Evolutionary conservation across 108 stramenopile genomes (phyloP), one percentile per base, ranked within the genome.

Genomic region (Fragilaria crotonensis): DNA sequence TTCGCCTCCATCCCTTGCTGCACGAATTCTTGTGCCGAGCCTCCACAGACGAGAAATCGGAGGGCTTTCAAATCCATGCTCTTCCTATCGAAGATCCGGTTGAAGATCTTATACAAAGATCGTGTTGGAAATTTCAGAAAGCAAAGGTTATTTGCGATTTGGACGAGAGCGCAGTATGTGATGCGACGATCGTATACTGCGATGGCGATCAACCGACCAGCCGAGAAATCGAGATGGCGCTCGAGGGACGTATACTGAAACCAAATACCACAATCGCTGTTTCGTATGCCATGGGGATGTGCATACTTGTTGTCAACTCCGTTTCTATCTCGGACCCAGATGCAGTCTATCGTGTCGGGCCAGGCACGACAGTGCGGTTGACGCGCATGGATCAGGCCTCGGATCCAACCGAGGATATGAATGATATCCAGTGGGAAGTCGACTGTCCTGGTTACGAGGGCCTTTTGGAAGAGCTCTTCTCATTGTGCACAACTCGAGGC

Each of bases 381-480:
- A 11, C 14, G 14, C 7, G 14, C 14, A 14, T 7, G 14, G 14
- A 41, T 14, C 14, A 7, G 7, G 36, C 36, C 36, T 14, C 36
- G 36, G 36, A 41, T 11, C 11, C 36, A 11, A 11, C 14, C 14
- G 11, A 14, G 11, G 14, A 41, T 41, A 41, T 14, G 36, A 41
- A 41, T 14, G 36, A 41, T 14, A 11, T 14, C 7, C 36, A 14
- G 14, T 41, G 36, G 36, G 36, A 41, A 41, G 36, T 41, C 11
- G 36, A 48, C 22, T 79, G 73, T 70, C 78, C 84, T 21, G 89
- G 89, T 27, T 90, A 86, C 58, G 73, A 85, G 55, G 44, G 41
- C 25, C 44, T 72, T 22, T 60, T 80, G 21, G 50, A 71, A 2
- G 70, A 78, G 48, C 11, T 63, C 9, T 45, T 76, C 19, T 49